Evolutionary conservation across 2,329 filamentous ascomycete species (phyloP).

Genomic region (Chrysosporium queenslandicum): DNA sequence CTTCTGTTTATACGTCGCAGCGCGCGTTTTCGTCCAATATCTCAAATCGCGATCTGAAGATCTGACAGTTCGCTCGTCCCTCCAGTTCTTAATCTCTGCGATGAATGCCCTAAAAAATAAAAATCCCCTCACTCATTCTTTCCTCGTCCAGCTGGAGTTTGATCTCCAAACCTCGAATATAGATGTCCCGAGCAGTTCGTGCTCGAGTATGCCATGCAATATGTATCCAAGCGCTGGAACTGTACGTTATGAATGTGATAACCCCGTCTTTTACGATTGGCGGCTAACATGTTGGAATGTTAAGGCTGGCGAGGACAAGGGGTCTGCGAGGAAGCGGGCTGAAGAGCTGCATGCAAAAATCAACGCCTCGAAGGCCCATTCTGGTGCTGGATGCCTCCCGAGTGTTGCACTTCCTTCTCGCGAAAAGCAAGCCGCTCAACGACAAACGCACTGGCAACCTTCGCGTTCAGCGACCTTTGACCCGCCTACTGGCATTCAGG

Average conservation of each 20-base stretch:
- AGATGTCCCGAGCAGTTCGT: background rate
- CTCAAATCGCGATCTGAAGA: slow-evolving; percentile 90
- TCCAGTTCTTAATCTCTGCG: slow-evolving; percentile 82
- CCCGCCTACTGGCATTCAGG: background rate
- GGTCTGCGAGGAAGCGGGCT: background rate
- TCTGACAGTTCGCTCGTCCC: slow-evolving; percentile 60
- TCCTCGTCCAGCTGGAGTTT: slow-evolving; percentile 83
- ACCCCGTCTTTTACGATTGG: background rate
- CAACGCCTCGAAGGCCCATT: background rate
- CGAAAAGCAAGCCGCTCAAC: background rate
- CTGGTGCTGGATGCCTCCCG: background rate
- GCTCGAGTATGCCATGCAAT: slow-evolving; percentile 11
- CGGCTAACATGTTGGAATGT: background rate
- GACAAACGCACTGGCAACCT: background rate
- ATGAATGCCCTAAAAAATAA: slow-evolving; percentile 82
- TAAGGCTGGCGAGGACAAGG: background rate
- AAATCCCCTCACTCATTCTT: slow-evolving; percentile 88
- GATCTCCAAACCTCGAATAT: slow-evolving; percentile 57
- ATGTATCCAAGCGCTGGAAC: slow-evolving; percentile 23
- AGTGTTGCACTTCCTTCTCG: background rate
- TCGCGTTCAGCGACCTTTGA: background rate
- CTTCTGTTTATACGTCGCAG: slow-evolving; percentile 92
- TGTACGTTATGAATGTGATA: slow-evolving; percentile 13
- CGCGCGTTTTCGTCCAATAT: slow-evolving; percentile 90
- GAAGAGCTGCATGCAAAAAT: background rate